Base-by-base conservation (phyloP, 1,139 yeast genomes). In the Debaryomycetaceae sp. region DNA sequence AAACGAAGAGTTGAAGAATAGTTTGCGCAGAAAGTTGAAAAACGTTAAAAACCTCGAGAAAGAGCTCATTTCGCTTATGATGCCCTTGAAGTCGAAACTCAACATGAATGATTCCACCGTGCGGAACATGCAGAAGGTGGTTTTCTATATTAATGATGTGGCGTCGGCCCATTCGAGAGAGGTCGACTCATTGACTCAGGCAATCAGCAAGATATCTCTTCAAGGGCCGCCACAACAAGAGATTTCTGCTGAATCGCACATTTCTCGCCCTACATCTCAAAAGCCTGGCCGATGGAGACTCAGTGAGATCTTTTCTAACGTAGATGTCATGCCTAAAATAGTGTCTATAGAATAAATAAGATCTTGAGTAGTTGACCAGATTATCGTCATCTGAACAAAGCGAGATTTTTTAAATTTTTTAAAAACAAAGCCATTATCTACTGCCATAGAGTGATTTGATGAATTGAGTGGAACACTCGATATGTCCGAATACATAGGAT, bases 401-500 rank as follows among this genome's bases (percentile, higher is more conserved):
- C 20, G 20, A 17, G 20, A 17, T 27, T 27, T 27, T 27, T 27
- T 27, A 2, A 8, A 8, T 7, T 27, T 8, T 27, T 27, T 3
- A 27, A 7, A 27, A 27, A 27, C 31, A 27, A 11, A 8, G 11
- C 31, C 31, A 8, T 27, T 27, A 27, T 27, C 31, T 8, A 27
- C 31, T 27, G 31, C 4, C 20, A 17, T 27, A 27, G 11, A 27
- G 8, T 27, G 31, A 27, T 11, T 14, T 11, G 11, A 13, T 22
- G 23, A 20, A 20, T 17, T 14, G 17, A 14, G 22, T 36, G 22
- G 24, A 36, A 11, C n/a, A 14, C n/a, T 36, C 6, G 22, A 22
- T 13, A 56, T 55, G 59, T 34, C 54, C 7, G 68, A 65, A 33
- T 49, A 51, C 37, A 57, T 69, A 39, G 78, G 76, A 6, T 52